These are phyloP conservation scores for Wilcoxina mikolae DNA, from an alignment of 495 filamentous ascomycete genomes.

Conservation along the genomic window DNA sequence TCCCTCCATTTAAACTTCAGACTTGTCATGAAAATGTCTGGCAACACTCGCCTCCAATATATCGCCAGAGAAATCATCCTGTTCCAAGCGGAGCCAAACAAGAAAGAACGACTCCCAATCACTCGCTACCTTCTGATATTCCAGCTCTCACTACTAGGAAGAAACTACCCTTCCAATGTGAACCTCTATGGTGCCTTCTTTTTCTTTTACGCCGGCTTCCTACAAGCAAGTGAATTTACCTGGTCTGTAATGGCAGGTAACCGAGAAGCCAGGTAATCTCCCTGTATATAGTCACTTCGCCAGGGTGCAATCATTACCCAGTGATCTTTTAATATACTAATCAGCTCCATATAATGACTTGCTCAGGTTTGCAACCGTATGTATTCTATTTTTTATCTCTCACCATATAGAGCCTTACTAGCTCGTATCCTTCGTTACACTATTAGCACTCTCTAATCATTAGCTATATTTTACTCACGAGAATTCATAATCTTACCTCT, in stretches of 20 bases:
- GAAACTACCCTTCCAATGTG: background rate
- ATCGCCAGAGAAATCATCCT: background rate
- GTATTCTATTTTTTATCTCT: no score
- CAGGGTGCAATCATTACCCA: no score
- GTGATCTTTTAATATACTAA: no score
- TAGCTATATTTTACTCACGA: no score
- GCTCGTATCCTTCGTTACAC: no score
- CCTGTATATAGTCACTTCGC: no score
- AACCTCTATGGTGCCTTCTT: background rate
- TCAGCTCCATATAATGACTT: no score
- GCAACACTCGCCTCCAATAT: background rate
- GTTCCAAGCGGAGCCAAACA: background rate
- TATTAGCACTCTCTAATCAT: no score
- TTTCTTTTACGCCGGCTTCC: background rate
- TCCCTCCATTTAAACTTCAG: background rate
- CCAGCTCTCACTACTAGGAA: background rate
- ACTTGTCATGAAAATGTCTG: background rate
- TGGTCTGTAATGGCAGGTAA: background rate
- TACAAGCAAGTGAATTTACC: background rate
- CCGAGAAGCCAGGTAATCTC: no score
- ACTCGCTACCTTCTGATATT: background rate
- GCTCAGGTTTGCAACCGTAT: no score
- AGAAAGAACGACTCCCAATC: background rate
- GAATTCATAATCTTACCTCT: no score
- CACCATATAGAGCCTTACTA: no score